Conservation (phyloP, 2,329 filamentous ascomycete species). For the Aspergillus vadensis region DNA sequence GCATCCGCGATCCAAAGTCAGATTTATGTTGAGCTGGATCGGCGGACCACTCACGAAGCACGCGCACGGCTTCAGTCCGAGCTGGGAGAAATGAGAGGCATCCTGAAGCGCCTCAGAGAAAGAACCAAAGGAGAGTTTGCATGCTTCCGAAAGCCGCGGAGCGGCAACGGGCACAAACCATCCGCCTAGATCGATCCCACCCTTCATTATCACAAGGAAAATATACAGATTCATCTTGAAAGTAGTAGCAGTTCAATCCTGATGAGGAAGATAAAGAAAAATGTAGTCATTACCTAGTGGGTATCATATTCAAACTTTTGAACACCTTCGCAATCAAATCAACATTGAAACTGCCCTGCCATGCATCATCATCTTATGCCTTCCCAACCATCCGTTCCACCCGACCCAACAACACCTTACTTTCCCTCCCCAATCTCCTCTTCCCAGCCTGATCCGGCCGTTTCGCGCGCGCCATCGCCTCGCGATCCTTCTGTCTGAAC, state of each 20-base stretch:
- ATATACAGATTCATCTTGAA: background rate
- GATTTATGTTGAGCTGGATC: constrained; percentile 89
- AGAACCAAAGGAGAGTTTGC: constrained; percentile 82
- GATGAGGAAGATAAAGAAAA: background rate
- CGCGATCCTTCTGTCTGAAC: constrained; percentile 71
- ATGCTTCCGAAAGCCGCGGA: constrained; percentile 72
- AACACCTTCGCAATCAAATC: background rate
- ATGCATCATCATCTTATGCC: constrained; percentile 15
- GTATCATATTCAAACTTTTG: constrained; percentile 23
- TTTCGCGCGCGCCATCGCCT: constrained; percentile 63
- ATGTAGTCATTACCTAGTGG: constrained; percentile 13
- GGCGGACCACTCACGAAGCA: constrained; percentile 84
- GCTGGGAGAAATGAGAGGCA: constrained; percentile 82
- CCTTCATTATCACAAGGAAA: background rate
- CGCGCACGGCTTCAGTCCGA: constrained; percentile 79
- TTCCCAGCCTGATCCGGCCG: constrained; percentile 68
- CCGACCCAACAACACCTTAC: constrained; percentile 73
- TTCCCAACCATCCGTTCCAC: constrained; percentile 70
- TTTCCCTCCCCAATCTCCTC: constrained; percentile 80
- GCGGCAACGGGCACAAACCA: constrained; percentile 27
- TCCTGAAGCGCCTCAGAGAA: constrained; percentile 81
- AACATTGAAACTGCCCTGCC: background rate
- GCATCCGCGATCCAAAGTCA: constrained; percentile 80
- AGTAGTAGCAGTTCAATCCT: background rate
- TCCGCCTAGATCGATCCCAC: constrained; percentile 17